Percentiles rank a stretch among this genome's conserved stretches.
phyloP scores from a whole-genome alignment of 495 filamentous ascomycete species.

The Penicillium daleae region DNA sequence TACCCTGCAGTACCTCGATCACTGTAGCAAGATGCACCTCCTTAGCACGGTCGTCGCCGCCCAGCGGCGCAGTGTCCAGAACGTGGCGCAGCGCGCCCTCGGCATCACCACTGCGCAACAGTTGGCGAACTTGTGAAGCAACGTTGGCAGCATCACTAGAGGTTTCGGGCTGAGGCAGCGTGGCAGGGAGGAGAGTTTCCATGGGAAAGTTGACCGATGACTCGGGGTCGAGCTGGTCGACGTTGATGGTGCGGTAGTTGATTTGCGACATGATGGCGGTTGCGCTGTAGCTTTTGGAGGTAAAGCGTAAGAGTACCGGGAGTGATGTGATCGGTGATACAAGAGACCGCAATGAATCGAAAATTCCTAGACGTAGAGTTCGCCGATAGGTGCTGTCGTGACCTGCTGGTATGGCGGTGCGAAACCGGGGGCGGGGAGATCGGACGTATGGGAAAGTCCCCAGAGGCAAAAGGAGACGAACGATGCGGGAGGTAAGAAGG shows the following conservation, averaged over 20 bases:
- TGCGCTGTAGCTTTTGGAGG: slow-evolving; percentile 10
- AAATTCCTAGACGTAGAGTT: not conserved
- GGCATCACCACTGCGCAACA: slow-evolving; percentile 79
- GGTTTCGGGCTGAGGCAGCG: slow-evolving; percentile 60
- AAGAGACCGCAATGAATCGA: not conserved
- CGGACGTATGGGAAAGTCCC: slow-evolving; percentile 14
- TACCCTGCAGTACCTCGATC: slow-evolving; percentile 85
- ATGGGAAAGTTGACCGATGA: slow-evolving; percentile 84
- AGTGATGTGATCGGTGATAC: too few species aligned
- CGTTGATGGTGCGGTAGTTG: slow-evolving; percentile 93
- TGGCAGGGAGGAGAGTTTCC: slow-evolving; percentile 73
- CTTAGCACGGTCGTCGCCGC: slow-evolving; percentile 76
- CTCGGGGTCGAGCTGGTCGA: slow-evolving; percentile 89
- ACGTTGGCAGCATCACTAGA: slow-evolving; percentile 74
- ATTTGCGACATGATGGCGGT: slow-evolving; percentile 55
- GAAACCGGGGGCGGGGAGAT: slow-evolving; percentile 31
- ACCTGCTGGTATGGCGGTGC: slow-evolving; percentile 21
- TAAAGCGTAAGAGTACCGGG: not conserved
- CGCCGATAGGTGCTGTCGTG: slow-evolving; percentile 13
- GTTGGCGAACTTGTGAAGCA: slow-evolving; percentile 77
- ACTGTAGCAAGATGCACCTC: slow-evolving; percentile 81
- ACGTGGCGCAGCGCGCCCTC: slow-evolving; percentile 81
- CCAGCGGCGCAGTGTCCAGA: slow-evolving; percentile 75
- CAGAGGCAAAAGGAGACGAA: slow-evolving; percentile 8
- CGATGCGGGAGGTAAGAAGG: not conserved